Percentiles rank a stretch among this genome's conserved stretches.
Conservation (phyloP, 345 rosid genomes). For the Cochlearia excelsa region DNA sequence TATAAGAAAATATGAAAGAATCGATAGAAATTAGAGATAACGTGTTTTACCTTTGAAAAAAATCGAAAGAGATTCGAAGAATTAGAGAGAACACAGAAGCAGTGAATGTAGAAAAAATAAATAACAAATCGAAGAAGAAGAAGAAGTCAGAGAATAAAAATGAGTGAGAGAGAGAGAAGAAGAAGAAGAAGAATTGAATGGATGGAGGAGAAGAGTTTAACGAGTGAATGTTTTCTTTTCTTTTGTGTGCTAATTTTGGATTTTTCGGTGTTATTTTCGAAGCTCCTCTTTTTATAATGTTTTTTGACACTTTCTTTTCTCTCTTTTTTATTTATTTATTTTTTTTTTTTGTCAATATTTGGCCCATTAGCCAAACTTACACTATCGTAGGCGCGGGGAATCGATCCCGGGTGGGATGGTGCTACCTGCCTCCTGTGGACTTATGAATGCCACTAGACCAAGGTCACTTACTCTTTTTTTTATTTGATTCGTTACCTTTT, state of each 20-base stretch:
- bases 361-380: too few species aligned
- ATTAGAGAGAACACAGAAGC: too few species aligned
- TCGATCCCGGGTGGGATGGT: too few species aligned
- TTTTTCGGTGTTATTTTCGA: constrained; percentile 14
- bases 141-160: constrained; percentile 10
- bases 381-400: too few species aligned
- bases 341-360: constrained; percentile 7
- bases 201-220: constrained; percentile 45
- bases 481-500: too few species aligned
- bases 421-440: too few species aligned
- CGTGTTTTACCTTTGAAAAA: neutral
- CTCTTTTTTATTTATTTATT: constrained; percentile 2
- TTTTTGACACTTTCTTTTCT: neutral
- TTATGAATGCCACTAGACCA: too few species aligned
- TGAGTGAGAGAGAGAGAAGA: neutral
- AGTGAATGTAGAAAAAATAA: constrained; percentile 4
- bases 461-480: constrained; percentile 1
- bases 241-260: constrained; percentile 24
- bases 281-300: constrained; percentile 26
- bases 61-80: neutral
- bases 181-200: constrained; percentile 29
- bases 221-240: constrained; percentile 27
- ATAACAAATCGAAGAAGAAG: neutral
- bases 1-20: too few species aligned
- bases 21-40: too few species aligned